Percentiles rank a stretch among this genome's conserved stretches.
These are phyloP conservation scores for Ehretia macrophylla DNA, from an alignment of 257 asterid species.

Conservation along the genomic window DNA sequence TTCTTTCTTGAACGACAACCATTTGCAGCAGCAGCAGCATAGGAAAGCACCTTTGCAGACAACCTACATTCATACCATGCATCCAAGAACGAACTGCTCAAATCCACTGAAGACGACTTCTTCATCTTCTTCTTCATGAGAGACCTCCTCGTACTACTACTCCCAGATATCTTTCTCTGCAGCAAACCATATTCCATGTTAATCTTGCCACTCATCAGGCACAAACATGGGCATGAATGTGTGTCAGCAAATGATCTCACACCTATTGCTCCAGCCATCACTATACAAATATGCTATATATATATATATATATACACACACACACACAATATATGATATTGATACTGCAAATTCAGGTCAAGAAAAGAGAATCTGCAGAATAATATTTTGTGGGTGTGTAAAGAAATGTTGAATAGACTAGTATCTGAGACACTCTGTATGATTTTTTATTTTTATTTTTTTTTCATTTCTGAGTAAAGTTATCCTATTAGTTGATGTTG, in stretches of 20 bases:
- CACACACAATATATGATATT: background rate
- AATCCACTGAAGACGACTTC: constrained; percentile 18
- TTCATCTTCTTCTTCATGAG: constrained; percentile 27
- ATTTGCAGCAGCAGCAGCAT: constrained; percentile 17
- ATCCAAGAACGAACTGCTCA: constrained; percentile 40
- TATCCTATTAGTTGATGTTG: too few species aligned
- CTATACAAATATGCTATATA: background rate
- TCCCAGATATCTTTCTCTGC: constrained; percentile 4
- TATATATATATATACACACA: too few species aligned
- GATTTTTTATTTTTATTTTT: too few species aligned
- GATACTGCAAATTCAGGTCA: too few species aligned
- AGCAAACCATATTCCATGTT: constrained; percentile 12
- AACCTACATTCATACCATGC: constrained; percentile 23
- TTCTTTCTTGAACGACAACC: constrained; percentile 33
- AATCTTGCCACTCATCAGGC: constrained; percentile 23
- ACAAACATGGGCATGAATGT: constrained; percentile 32
- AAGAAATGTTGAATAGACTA: too few species aligned
- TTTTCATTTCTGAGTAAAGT: too few species aligned
- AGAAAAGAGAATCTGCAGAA: too few species aligned
- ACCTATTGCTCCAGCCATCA: constrained; percentile 35
- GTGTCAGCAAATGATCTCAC: constrained; percentile 29
- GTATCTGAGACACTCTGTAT: too few species aligned
- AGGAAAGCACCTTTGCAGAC: constrained; percentile 22
- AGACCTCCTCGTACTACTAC: too few species aligned
- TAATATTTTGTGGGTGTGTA: too few species aligned